Conservation (phyloP, 2,329 filamentous ascomycete species). For the Aspergillus puulaauensis region DNA sequence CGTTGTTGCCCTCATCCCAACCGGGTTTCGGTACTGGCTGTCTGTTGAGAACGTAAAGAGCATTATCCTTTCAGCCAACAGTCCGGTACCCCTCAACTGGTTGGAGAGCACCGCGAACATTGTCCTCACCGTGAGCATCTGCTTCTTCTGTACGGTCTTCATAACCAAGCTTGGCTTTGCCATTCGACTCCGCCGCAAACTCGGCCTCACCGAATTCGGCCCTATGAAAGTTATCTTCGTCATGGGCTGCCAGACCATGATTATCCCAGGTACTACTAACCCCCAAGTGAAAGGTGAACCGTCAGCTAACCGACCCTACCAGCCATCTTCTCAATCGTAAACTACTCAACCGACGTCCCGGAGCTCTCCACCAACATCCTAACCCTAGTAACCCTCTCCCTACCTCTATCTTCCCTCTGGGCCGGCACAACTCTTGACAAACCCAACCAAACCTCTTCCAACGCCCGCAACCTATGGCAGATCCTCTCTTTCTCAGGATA, state of each 20-base stretch:
- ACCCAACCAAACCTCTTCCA: slow-evolving; percentile 3
- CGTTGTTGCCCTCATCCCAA: slow-evolving; percentile 50
- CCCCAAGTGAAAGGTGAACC: slow-evolving; percentile 17
- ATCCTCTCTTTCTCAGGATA: slow-evolving; percentile 21
- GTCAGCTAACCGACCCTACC: neutral
- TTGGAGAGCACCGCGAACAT: slow-evolving; percentile 51
- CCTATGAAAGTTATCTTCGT: slow-evolving; percentile 67
- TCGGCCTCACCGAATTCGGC: slow-evolving; percentile 62
- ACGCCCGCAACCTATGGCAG: slow-evolving; percentile 28
- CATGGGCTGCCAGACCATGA: slow-evolving; percentile 66
- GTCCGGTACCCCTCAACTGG: slow-evolving; percentile 34
- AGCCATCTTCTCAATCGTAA: slow-evolving; percentile 62
- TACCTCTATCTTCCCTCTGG: slow-evolving; percentile 68
- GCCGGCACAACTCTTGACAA: slow-evolving; percentile 46
- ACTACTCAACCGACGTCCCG: slow-evolving; percentile 52
- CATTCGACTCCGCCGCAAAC: slow-evolving; percentile 53
- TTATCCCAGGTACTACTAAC: slow-evolving; percentile 56
- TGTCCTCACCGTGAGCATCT: slow-evolving; percentile 56
- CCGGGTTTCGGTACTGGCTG: slow-evolving; percentile 55
- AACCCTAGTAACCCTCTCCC: slow-evolving; percentile 60
- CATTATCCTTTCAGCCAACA: slow-evolving; percentile 40
- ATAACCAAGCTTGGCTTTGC: slow-evolving; percentile 60
- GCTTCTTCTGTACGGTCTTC: slow-evolving; percentile 64
- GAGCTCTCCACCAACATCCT: slow-evolving; percentile 57
- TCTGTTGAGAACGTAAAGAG: slow-evolving; percentile 49